These are phyloP conservation scores for Parachaetomium inaequale DNA, from an alignment of 495 filamentous ascomycete species.

Conservation along the genomic window DNA sequence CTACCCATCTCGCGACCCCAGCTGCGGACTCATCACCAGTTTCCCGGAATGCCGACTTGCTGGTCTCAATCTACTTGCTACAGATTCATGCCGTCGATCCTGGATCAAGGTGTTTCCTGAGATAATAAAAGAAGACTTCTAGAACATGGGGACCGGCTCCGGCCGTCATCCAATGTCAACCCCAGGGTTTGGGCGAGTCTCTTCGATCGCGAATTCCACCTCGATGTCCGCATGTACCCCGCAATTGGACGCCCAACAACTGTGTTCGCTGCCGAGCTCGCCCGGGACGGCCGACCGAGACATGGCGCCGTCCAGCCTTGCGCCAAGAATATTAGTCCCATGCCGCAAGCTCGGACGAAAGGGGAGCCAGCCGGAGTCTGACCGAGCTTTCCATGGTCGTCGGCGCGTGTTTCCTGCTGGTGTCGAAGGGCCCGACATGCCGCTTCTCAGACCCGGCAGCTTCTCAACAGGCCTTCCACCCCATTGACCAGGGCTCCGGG, in stretches of 20 bases:
- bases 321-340: not conserved
- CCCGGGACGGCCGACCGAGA: conserved; percentile 12
- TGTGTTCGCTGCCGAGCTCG: not conserved
- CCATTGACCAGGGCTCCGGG: conserved; percentile 14
- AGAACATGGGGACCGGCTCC: conserved; percentile 20
- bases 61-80: conserved; percentile 33
- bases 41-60: conserved; percentile 14
- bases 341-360: not conserved
- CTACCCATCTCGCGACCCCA: conserved; percentile 20
- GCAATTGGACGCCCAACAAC: conserved; percentile 9
- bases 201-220: conserved; percentile 11
- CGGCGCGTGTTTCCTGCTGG: too few species aligned
- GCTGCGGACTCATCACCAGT: conserved; percentile 17
- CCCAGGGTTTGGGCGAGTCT: not conserved
- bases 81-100: conserved; percentile 21
- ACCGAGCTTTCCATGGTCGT: not conserved
- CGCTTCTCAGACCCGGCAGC: not conserved
- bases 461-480: not conserved
- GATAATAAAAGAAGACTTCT: conserved; percentile 25
- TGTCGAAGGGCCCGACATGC: too few species aligned
- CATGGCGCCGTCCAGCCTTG: conserved; percentile 9
- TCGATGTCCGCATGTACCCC: conserved; percentile 19
- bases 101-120: conserved; percentile 12
- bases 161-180: conserved; percentile 22
- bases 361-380: not conserved